Evolutionary conservation across 2,329 filamentous ascomycete species (phyloP).

Genomic region (Trichoderma endophyticum): DNA sequence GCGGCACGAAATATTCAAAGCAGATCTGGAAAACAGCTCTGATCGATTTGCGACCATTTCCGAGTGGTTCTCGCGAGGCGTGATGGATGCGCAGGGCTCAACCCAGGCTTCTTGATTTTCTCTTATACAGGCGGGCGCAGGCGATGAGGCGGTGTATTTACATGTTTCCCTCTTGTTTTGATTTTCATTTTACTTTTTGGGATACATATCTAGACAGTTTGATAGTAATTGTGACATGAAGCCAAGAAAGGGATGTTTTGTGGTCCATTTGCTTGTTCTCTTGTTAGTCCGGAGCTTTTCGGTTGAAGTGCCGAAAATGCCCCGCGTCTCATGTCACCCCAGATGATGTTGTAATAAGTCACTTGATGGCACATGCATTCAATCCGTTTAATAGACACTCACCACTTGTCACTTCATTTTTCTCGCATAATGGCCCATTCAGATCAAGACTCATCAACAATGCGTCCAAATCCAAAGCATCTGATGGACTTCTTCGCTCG

Average conservation of each 20-base stretch:
- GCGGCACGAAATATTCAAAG: constrained; percentile 84
- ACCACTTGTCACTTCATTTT: background rate
- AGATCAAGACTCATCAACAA: background rate
- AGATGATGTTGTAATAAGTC: background rate
- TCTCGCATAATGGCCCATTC: constrained; percentile 11
- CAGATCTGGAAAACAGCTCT: constrained; percentile 70
- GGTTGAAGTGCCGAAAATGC: constrained; percentile 9
- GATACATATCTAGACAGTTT: constrained; percentile 5
- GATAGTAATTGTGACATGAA: background rate
- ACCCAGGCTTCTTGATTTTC: constrained; percentile 25
- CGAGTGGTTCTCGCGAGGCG: constrained; percentile 91
- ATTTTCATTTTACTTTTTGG: background rate
- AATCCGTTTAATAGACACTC: background rate
- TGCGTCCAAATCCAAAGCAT: constrained; percentile 24
- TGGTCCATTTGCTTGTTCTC: background rate
- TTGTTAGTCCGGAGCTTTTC: background rate
- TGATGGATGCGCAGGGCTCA: constrained; percentile 61
- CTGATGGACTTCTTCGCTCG: constrained; percentile 43
- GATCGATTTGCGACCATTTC: constrained; percentile 89
- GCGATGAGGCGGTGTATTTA: background rate
- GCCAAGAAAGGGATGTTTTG: background rate
- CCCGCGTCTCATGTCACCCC: constrained; percentile 7
- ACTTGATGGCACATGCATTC: background rate
- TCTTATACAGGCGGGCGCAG: background rate
- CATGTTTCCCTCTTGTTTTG: background rate